Conservation (phyloP, 2,329 filamentous ascomycete genomes). For the Claviceps arundinis region DNA sequence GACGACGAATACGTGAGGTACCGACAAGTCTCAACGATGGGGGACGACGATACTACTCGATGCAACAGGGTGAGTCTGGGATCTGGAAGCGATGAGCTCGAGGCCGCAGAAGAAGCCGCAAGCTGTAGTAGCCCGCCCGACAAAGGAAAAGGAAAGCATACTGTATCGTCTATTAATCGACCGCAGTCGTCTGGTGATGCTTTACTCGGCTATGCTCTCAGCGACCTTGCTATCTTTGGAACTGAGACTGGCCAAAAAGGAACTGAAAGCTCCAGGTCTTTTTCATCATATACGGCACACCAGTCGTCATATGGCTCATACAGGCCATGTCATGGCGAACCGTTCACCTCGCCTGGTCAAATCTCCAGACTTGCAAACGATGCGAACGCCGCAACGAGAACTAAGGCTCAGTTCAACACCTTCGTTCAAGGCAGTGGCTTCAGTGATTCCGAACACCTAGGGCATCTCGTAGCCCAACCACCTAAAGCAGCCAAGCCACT, state of each 20-base stretch:
- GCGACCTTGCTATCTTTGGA: neutral
- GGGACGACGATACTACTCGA: neutral
- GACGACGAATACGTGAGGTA: neutral
- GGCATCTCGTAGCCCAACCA: neutral
- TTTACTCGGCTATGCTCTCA: neutral
- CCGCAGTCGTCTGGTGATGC: conserved; percentile 1
- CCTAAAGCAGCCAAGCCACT: conserved; percentile 9
- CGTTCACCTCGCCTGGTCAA: neutral
- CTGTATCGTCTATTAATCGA: neutral
- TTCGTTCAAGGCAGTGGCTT: neutral
- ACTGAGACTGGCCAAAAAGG: conserved; percentile 8
- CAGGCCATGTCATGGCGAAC: neutral
- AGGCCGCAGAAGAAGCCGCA: neutral
- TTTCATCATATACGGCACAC: neutral
- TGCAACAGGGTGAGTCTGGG: neutral
- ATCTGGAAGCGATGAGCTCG: neutral
- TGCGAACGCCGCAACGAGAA: neutral
- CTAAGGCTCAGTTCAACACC: neutral
- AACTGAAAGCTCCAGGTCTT: neutral
- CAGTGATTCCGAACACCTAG: neutral
- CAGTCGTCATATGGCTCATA: neutral
- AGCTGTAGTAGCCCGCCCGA: neutral
- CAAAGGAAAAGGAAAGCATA: conserved; percentile 8
- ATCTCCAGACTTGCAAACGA: neutral
- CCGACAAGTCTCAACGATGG: neutral